Evolutionary conservation across 116 monocot genomes (phyloP).

Genomic region (Dioscorea cayenensis): DNA sequence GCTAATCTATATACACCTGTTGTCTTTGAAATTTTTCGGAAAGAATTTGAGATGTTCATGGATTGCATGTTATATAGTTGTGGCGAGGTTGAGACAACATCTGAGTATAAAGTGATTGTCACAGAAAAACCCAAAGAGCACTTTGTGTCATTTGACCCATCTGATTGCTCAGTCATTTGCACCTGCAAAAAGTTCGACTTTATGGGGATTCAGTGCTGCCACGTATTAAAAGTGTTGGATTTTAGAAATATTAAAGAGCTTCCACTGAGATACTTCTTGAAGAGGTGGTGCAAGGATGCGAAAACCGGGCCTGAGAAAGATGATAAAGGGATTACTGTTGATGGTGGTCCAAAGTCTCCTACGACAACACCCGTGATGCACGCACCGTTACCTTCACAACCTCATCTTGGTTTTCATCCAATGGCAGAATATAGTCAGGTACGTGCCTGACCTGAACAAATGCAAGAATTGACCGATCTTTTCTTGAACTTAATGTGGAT

Average conservation of each 20-base stretch:
- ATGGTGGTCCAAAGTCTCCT: conserved; percentile 21
- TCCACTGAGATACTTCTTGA: conserved; percentile 48
- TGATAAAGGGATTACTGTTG: conserved; percentile 12
- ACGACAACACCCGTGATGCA: conserved; percentile 16
- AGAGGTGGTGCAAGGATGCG: conserved; percentile 53
- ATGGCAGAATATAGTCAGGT: conserved; percentile 36
- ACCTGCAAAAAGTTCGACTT: conserved; percentile 57
- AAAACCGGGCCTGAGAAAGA: conserved; percentile 24
- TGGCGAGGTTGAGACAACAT: conserved; percentile 27
- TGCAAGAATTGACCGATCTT: background rate
- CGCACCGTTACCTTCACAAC: conserved; percentile 20
- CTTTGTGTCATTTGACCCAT: conserved; percentile 45
- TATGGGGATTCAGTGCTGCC: conserved; percentile 51
- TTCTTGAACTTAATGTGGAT: background rate
- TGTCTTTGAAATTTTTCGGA: conserved; percentile 55
- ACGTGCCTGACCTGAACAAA: background rate
- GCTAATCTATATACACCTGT: conserved; percentile 47
- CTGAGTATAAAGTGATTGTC: conserved; percentile 39
- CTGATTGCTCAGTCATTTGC: conserved; percentile 34
- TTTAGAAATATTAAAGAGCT: conserved; percentile 60
- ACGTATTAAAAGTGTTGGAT: conserved; percentile 56
- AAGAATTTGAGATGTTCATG: conserved; percentile 60
- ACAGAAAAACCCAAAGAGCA: conserved; percentile 41
- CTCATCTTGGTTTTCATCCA: conserved; percentile 32
- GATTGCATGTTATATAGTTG: conserved; percentile 50